These are phyloP conservation scores for Ceratobasidium sp. DNA, from an alignment of 1,284 basidiomycete genomes.

Conservation along the genomic window DNA sequence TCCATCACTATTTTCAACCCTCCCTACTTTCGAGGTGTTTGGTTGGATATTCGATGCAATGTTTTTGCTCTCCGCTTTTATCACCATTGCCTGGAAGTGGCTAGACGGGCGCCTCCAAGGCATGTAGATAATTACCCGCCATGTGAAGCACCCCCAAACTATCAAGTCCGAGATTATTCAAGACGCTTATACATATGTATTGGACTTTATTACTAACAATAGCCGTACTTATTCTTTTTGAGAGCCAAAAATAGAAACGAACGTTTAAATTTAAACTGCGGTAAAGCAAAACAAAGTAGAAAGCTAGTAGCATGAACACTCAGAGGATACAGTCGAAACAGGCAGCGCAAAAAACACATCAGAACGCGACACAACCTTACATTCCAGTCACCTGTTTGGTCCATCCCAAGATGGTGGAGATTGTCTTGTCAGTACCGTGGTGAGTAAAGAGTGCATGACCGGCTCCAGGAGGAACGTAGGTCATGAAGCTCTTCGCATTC, in stretches of 20 bases:
- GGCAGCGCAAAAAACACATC: neutral
- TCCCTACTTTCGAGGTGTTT: conserved; percentile 79
- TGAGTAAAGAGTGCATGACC: conserved; percentile 43
- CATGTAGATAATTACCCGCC: neutral
- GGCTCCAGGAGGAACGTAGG: conserved; percentile 31
- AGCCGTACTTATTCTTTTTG: too few relatives aligned
- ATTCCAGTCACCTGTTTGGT: conserved; percentile 11
- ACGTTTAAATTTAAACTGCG: neutral
- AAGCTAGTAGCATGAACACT: neutral
- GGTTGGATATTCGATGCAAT: conserved; percentile 78
- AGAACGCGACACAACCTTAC: neutral
- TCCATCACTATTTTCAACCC: conserved; percentile 70
- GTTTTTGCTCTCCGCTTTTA: conserved; percentile 69
- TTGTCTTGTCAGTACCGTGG: conserved; percentile 23
- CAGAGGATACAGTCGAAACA: neutral
- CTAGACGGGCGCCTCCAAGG: conserved; percentile 40
- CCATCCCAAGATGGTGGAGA: conserved; percentile 20
- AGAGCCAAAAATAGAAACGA: neutral
- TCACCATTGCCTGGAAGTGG: conserved; percentile 36
- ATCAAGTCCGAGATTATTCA: neutral
- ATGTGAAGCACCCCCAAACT: neutral
- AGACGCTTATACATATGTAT: conserved; percentile 11
- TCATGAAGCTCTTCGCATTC: conserved; percentile 32
- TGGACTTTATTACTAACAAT: conserved; percentile 3
- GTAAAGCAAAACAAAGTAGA: neutral